Evolutionary conservation across 257 asterid genomes (phyloP).

Genomic region (Plantago ovata): DNA sequence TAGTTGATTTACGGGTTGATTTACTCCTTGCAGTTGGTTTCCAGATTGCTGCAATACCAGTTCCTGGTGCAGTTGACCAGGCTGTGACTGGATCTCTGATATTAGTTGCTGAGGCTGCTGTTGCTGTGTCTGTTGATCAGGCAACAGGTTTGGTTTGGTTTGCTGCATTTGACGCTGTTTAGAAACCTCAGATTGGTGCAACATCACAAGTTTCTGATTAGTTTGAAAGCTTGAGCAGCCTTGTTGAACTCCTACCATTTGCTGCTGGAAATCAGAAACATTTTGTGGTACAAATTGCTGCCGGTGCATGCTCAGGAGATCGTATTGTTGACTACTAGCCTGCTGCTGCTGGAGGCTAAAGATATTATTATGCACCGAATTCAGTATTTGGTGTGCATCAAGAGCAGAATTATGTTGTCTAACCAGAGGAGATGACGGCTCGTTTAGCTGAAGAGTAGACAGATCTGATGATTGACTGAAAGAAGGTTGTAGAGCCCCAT

Average conservation of each 20-base stretch:
- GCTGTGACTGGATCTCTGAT: constrained; percentile 81
- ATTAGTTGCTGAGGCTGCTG: constrained; percentile 83
- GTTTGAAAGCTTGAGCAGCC: constrained; percentile 55
- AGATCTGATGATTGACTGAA: constrained; percentile 58
- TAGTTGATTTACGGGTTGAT: constrained; percentile 77
- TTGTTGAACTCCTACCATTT: constrained; percentile 72
- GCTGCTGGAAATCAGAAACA: constrained; percentile 71
- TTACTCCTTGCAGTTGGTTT: constrained; percentile 60
- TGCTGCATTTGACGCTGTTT: constrained; percentile 78
- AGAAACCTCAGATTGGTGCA: constrained; percentile 62
- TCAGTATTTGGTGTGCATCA: constrained; percentile 74
- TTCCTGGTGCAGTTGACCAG: constrained; percentile 72
- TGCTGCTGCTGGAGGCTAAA: constrained; percentile 68
- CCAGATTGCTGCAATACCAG: constrained; percentile 70
- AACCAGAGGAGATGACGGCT: constrained; percentile 56
- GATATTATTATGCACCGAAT: constrained; percentile 61
- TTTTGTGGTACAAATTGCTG: constrained; percentile 27
- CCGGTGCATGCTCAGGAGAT: constrained; percentile 71
- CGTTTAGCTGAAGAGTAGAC: constrained; percentile 64
- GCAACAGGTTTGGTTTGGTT: constrained; percentile 47
- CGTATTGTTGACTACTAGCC: constrained; percentile 62
- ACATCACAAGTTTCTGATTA: constrained; percentile 64
- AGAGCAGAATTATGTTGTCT: constrained; percentile 60
- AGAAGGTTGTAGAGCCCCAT: constrained; percentile 69
- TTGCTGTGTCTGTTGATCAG: constrained; percentile 69